Evolutionary conservation across 805 yeast species (phyloP), one percentile per base, ranked within the genome.

Genomic region (Yamadazyma akitaensis): DNA sequence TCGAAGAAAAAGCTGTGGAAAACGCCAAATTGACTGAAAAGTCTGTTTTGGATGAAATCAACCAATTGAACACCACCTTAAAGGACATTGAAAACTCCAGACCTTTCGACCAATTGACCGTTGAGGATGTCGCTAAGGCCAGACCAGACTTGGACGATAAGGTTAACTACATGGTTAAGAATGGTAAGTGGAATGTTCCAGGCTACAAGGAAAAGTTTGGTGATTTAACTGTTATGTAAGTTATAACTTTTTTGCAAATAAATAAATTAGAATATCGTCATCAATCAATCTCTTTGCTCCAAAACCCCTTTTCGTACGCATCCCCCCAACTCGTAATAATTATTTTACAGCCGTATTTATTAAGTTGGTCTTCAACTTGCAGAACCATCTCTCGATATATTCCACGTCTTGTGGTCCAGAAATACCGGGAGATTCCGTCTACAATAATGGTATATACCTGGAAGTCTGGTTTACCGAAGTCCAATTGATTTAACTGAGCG

Each of bases 161-260:
- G 86, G 96, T 91, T 59, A 80, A 76, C 63, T 89, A 89, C 76
- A 85, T 92, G 94, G 90, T 94, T 62, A 82, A 85, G 81, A 85
- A 91, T 80, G 96, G 97, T 74, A 87, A 87, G 79, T 91, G 96
- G 95, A 88, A 88, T 65, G 96, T 91, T 60, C 98, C 98, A 62
- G 96, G 97, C 62, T 94, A 94, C 84, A 84, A 87, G 75, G 98
- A 94, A 75, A 94, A 91, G 84, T 94, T 94, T 72, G 98, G 98
- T 73, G 88, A 87, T 70, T 82, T 92, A 75, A 89, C 92, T 63
- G 89, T 90, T 70, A 94, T 92, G 97, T 80, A 73, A 68, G 44
- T 11, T 11, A 5, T 33, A 33, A 13, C n/a, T 28, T 28, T 28
- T 28, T 13, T 28, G 32, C 32, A 28, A 28, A 28, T 28, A 28